A percentile compares a stretch with the other conserved stretches of the same genome.
These are phyloP conservation scores for Peronospora destructor DNA, from an alignment of 352 stramenopile species.

Conservation along the genomic window DNA sequence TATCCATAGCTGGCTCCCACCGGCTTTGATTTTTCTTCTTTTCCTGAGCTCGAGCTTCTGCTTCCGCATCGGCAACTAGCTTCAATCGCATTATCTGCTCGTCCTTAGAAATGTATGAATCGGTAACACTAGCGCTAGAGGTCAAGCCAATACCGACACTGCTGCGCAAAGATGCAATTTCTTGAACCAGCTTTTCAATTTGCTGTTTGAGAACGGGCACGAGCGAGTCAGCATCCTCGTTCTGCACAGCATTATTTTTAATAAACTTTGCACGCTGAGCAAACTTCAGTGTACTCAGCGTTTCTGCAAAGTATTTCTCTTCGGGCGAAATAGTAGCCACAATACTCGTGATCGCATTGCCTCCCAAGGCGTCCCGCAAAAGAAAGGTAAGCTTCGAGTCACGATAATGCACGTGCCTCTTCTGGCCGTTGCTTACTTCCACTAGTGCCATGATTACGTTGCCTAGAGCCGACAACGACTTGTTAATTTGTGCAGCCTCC, in stretches of 20 bases:
- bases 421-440: slow-evolving; percentile 73
- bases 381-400: slow-evolving; percentile 85
- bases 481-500: slow-evolving; percentile 87
- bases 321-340: slow-evolving; percentile 73
- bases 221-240: slow-evolving; percentile 72
- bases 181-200: slow-evolving; percentile 58
- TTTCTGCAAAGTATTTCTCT: slow-evolving; percentile 83
- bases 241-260: slow-evolving; percentile 85
- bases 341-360: slow-evolving; percentile 84
- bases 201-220: slow-evolving; percentile 69
- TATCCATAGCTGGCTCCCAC: slow-evolving; percentile 71
- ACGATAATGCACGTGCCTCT: slow-evolving; percentile 79
- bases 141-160: slow-evolving; percentile 7
- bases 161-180: slow-evolving; percentile 41
- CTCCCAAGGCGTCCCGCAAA: slow-evolving; percentile 69
- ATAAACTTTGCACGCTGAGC: slow-evolving; percentile 85
- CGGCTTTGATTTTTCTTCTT: slow-evolving; percentile 48
- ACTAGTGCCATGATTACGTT: slow-evolving; percentile 88
- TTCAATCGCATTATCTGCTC: slow-evolving; percentile 24
- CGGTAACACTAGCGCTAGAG: slow-evolving; percentile 10
- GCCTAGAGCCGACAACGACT: slow-evolving; percentile 78
- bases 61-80: slow-evolving; percentile 21
- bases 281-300: slow-evolving; percentile 84
- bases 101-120: slow-evolving; percentile 16
- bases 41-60: slow-evolving; percentile 22